Evolutionary conservation across 1,284 basidiomycete species (phyloP).

Genomic region (Peniophora sp.): DNA sequence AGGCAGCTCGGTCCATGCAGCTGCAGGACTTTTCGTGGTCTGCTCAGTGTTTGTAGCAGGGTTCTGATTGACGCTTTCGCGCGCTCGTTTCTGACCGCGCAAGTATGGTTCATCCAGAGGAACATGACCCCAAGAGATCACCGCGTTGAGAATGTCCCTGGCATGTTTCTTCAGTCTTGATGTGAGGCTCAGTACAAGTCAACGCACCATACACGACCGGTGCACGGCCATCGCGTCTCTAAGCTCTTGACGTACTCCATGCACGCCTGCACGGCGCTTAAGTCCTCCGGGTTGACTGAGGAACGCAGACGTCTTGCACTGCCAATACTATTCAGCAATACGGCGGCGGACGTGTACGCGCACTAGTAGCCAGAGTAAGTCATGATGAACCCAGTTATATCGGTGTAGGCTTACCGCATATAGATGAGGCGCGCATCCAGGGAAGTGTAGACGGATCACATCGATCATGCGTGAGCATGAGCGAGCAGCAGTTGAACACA

Average conservation of each 20-base stretch:
- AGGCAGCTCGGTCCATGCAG: too few species aligned
- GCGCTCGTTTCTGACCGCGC: too few species aligned
- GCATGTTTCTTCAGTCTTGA: too few species aligned
- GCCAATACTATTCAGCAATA: constrained; percentile 22
- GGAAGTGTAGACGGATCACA: constrained; percentile 8
- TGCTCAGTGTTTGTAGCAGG: too few species aligned
- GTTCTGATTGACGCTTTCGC: too few species aligned
- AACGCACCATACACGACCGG: not conserved
- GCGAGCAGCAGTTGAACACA: constrained; percentile 56
- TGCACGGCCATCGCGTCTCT: not conserved
- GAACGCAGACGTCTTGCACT: not conserved
- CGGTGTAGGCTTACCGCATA: not conserved
- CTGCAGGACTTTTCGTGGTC: too few species aligned
- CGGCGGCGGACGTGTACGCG: constrained; percentile 42
- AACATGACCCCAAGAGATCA: too few species aligned
- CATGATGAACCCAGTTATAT: not conserved
- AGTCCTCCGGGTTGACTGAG: not conserved
- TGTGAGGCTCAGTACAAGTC: too few species aligned
- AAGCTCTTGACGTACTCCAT: not conserved
- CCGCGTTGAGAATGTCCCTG: too few species aligned
- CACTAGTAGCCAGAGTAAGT: constrained; percentile 5
- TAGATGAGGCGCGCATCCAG: not conserved
- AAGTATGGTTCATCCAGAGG: too few species aligned
- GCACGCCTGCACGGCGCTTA: not conserved
- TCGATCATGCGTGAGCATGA: constrained; percentile 47